A percentile compares a stretch with the other conserved stretches of the same genome.
These are phyloP conservation scores for Ilyonectria sp. DNA, from an alignment of 2,329 filamentous ascomycete genomes.

Conservation along the genomic window DNA sequence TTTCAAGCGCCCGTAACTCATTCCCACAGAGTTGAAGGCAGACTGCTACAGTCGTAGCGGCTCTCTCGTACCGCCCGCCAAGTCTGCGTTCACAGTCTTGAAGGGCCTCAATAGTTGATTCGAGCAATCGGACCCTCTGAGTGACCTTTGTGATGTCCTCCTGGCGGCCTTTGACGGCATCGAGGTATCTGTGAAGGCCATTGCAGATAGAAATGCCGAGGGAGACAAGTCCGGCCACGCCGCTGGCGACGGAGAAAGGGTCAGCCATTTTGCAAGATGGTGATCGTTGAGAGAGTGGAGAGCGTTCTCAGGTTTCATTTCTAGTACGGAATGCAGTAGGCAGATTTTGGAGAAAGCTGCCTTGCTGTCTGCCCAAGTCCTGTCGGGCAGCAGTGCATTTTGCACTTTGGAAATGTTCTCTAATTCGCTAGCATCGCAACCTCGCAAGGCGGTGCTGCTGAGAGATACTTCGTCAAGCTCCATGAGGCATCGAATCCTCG, in stretches of 20 bases:
- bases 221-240: background rate
- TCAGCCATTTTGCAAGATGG: background rate
- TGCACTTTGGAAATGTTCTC: background rate
- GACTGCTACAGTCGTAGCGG: background rate
- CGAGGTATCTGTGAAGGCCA: background rate
- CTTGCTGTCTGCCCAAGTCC: background rate
- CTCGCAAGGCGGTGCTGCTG: background rate
- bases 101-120: background rate
- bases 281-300: background rate
- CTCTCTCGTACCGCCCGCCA: background rate
- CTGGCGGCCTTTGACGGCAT: background rate
- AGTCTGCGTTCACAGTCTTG: background rate
- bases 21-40: background rate
- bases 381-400: background rate
- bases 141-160: background rate
- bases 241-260: background rate
- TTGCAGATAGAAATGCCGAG: background rate
- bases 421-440: background rate
- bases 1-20: background rate
- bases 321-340: background rate
- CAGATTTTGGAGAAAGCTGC: background rate
- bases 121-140: background rate
- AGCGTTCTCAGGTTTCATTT: background rate
- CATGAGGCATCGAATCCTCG: too few relatives aligned
- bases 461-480: too few relatives aligned